These are phyloP conservation scores for Pleomassaria siparia DNA, from an alignment of 2,329 filamentous ascomycete species.

Conservation along the genomic window DNA sequence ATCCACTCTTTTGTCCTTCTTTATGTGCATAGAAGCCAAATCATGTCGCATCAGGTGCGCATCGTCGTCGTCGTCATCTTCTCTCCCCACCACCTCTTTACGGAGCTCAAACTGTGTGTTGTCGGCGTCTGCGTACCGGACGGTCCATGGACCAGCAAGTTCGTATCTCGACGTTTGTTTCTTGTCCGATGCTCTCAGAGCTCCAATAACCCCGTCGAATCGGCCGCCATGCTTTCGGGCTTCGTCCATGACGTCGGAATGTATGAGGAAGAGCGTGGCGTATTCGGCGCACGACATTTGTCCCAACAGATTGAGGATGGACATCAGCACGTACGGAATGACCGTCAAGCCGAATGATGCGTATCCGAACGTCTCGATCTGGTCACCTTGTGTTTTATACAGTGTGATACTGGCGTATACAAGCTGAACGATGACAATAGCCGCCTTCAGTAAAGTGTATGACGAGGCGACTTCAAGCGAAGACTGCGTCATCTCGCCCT, in stretches of 20 bases:
- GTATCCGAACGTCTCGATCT: slow-evolving; percentile 38
- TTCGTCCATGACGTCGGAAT: slow-evolving; percentile 31
- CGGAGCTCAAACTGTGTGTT: not conserved
- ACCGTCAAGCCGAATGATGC: slow-evolving; percentile 42
- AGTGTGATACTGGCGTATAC: slow-evolving; percentile 28
- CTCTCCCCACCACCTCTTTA: not conserved
- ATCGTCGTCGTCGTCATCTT: not conserved
- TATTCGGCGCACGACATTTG: slow-evolving; percentile 29
- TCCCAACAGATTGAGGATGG: slow-evolving; percentile 36
- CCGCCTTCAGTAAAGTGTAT: slow-evolving; percentile 24
- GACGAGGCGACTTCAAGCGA: not conserved
- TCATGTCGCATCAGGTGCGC: no score
- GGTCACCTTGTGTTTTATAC: slow-evolving; percentile 29
- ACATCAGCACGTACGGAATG: slow-evolving; percentile 41
- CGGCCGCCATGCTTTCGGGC: slow-evolving; percentile 9
- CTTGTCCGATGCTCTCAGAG: not conserved
- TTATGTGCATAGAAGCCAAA: no score
- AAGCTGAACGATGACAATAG: slow-evolving; percentile 30
- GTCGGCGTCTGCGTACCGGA: not conserved
- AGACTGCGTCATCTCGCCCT: not conserved
- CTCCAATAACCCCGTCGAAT: not conserved
- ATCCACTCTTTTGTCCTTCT: no score
- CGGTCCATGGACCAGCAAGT: not conserved
- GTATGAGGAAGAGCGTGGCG: slow-evolving; percentile 31
- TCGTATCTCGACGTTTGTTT: not conserved